A percentile compares a stretch with the other conserved stretches of the same genome.
Conservation (phyloP, 345 rosid species). For the Populus simonii region DNA sequence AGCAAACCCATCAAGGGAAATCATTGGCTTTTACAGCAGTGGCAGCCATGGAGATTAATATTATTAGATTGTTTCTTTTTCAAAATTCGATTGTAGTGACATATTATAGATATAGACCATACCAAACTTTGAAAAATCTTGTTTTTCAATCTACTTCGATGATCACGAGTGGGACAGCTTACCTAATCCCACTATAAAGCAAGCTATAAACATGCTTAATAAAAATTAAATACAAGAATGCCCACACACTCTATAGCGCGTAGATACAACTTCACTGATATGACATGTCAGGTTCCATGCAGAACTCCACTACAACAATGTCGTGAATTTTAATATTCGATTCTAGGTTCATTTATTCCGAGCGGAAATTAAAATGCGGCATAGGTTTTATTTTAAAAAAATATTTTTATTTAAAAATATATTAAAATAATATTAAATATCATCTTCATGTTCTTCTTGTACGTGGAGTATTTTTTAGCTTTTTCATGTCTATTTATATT, state of each 20-base stretch:
- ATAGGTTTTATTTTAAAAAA: no score
- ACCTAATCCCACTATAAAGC: conserved; percentile 16
- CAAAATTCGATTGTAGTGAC: no score
- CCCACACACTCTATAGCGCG: not conserved
- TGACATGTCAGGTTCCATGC: not conserved
- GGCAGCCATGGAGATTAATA: not conserved
- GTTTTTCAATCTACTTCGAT: conserved; percentile 15
- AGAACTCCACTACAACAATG: not conserved
- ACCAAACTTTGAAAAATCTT: conserved; percentile 13
- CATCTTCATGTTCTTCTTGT: no score
- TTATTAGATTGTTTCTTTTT: not conserved
- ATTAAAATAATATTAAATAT: no score
- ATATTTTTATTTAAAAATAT: no score
- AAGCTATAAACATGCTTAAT: not conserved
- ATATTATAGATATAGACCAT: not conserved
- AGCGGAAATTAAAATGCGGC: no score
- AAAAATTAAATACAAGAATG: not conserved
- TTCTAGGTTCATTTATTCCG: not conserved
- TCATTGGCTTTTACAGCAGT: not conserved
- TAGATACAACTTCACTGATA: not conserved
- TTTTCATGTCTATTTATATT: no score
- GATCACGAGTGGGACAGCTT: conserved; percentile 19
- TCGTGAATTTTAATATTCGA: not conserved
- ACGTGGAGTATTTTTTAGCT: not conserved
- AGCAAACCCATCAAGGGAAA: not conserved